phyloP scores from a whole-genome alignment of 2,329 filamentous ascomycete species.

The Albifimbria verrucaria region DNA sequence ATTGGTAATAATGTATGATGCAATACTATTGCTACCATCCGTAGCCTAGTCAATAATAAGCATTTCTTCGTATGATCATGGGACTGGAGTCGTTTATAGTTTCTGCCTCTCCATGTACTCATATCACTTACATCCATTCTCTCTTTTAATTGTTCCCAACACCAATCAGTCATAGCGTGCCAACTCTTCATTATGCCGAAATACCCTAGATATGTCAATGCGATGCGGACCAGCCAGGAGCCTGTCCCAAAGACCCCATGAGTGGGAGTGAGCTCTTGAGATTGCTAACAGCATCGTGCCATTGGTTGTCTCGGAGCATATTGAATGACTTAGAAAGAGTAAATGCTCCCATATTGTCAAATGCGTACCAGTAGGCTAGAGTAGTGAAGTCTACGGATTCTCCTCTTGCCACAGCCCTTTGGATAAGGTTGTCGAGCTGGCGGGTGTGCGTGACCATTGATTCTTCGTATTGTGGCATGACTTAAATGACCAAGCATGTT shows the following conservation, averaged over 20 bases:
- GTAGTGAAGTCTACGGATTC: slow-evolving; percentile 13
- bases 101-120: neutral
- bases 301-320: slow-evolving; percentile 24
- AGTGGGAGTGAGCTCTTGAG: slow-evolving; percentile 22
- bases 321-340: slow-evolving; percentile 31
- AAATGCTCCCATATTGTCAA: slow-evolving; percentile 34
- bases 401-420: slow-evolving; percentile 10
- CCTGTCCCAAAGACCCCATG: slow-evolving; percentile 23
- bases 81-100: neutral
- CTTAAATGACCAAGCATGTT: slow-evolving; percentile 1
- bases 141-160: slow-evolving; percentile 11
- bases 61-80: neutral
- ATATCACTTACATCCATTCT: slow-evolving; percentile 5
- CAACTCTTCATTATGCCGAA: slow-evolving; percentile 17
- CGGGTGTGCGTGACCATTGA: slow-evolving; percentile 13
- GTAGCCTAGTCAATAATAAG: neutral
- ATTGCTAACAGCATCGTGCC: slow-evolving; percentile 22
- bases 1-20: neutral
- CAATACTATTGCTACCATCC: neutral
- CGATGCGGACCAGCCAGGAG: slow-evolving; percentile 23
- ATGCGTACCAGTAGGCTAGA: slow-evolving; percentile 24
- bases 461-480: slow-evolving; percentile 12
- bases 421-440: slow-evolving; percentile 14
- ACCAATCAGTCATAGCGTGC: slow-evolving; percentile 17
- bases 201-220: slow-evolving; percentile 14